phyloP scores from a whole-genome alignment of 2,329 filamentous ascomycete species.

The Diaporthe sp. region DNA sequence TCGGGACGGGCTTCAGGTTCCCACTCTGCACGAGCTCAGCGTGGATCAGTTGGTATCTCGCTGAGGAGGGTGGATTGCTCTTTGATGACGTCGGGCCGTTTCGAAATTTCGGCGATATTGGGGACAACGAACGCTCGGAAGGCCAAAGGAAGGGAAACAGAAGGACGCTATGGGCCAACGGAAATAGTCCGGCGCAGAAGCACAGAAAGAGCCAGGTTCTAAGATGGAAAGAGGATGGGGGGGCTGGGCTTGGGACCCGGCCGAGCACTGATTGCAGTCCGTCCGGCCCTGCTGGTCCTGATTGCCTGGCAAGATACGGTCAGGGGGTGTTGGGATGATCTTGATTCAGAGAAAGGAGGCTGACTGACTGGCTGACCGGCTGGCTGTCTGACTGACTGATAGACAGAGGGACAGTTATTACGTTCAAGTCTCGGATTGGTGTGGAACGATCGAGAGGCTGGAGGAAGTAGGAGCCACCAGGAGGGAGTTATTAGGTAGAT shows the following conservation, averaged over 20 bases:
- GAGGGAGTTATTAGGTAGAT: background rate
- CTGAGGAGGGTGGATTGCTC: conserved; percentile 13
- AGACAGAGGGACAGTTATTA: background rate
- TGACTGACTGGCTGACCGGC: background rate
- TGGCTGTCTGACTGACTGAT: background rate
- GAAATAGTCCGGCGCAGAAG: conserved; percentile 23
- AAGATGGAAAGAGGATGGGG: conserved; percentile 15
- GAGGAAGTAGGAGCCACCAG: background rate
- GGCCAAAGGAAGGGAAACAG: conserved; percentile 1
- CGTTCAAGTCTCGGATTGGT: background rate
- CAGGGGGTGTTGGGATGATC: conserved; percentile 10
- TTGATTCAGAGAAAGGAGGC: conserved; percentile 29
- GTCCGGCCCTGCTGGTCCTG: conserved; percentile 21
- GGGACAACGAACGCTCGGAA: background rate
- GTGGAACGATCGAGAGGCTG: background rate
- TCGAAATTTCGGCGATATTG: conserved; percentile 33
- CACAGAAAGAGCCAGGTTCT: conserved; percentile 13
- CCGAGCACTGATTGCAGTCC: conserved; percentile 23
- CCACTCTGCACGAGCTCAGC: conserved; percentile 14
- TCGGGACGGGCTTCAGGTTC: conserved; percentile 14
- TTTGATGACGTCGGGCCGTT: conserved; percentile 35
- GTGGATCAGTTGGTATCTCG: conserved; percentile 20
- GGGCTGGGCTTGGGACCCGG: conserved; percentile 6
- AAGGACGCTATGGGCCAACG: conserved; percentile 21
- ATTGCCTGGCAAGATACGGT: conserved; percentile 10